Evolutionary conservation across 1,139 yeast species (phyloP), one percentile per base, ranked within the genome.

Genomic region (Hansenula sp.): DNA sequence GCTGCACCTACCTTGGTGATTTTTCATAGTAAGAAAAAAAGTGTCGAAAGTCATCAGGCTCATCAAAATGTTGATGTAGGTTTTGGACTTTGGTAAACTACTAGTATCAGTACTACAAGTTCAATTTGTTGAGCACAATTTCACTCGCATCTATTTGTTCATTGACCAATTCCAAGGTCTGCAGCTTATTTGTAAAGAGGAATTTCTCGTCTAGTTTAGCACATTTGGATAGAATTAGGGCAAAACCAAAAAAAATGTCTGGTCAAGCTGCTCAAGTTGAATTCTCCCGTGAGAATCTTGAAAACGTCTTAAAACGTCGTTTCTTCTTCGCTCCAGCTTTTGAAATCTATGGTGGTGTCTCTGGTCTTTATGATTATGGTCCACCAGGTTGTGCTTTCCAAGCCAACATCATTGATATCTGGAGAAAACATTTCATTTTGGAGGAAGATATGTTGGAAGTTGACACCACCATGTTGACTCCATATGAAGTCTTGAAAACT

Each of bases 401-500:
- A 73, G 96, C 97, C 59, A 93, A 93, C 67, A 78, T 94, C 52
- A 73, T 94, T 50, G 99, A 94, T 62, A 78, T 81, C 41, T 94
- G 99, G 99, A 84, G 98, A 74, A 93, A 91, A 68, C 99, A 94
- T 70, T 94, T 94, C 65, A 83, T 94, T 52, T 76, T 94, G 54
- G 98, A 94, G 68, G 99, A 94, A 71, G 98, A 93, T 62, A 94
- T 94, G 98, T 79, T 91, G 64, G 99, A 94, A 68, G 98, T 94
- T 47, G 99, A 94, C 72, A 84, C 96, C 67, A 89, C 99, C 48
- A 91, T 93, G 89, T 76, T 94, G 67, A 94, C 99, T 39, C 99
- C 99, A 16, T 84, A 88, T 61, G 99, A 94, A 65, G 99, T 94
- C 38, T 77, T 94, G 66, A 94, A 94, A 72, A 94, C 99, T 38